These are phyloP conservation scores for Blumeria hordei DNA, from an alignment of 2,329 filamentous ascomycete species.

Conservation along the genomic window DNA sequence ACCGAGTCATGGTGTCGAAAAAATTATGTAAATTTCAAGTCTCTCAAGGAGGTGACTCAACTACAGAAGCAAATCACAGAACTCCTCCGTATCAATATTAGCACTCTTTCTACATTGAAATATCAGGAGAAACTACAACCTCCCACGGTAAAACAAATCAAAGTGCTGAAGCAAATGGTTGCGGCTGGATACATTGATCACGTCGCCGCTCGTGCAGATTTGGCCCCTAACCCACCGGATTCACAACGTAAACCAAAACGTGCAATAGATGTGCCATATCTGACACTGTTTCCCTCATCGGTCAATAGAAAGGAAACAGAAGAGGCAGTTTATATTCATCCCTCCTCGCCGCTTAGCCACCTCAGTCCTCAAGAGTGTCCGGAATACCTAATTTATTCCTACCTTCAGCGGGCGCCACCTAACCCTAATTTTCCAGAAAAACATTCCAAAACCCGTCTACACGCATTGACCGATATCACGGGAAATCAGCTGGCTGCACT, in stretches of 20 bases:
- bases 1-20: conserved; percentile 51
- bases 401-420: conserved; percentile 46
- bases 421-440: conserved; percentile 22
- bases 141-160: conserved; percentile 43
- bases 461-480: conserved; percentile 58
- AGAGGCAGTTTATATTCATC: conserved; percentile 65
- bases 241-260: conserved; percentile 45
- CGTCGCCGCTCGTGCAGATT: conserved; percentile 73
- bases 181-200: conserved; percentile 88
- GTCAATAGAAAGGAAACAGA: conserved; percentile 24
- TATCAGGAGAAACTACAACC: conserved; percentile 31
- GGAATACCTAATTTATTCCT: conserved; percentile 66
- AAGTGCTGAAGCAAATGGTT: conserved; percentile 70
- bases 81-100: conserved; percentile 53
- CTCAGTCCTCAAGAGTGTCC: conserved; percentile 50
- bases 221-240: conserved; percentile 50
- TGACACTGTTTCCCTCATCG: conserved; percentile 54
- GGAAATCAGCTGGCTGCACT: conserved; percentile 53
- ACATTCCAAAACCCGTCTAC: conserved; percentile 63
- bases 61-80: conserved; percentile 63
- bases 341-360: conserved; percentile 56
- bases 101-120: conserved; percentile 32
- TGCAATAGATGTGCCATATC: conserved; percentile 80
- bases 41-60: conserved; percentile 64
- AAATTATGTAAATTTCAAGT: conserved; percentile 73